Percentiles rank a stretch among this genome's conserved stretches.
These are phyloP conservation scores for Cyclostephanos tholiformis DNA, from an alignment of 108 stramenopile genomes.

Conservation along the genomic window DNA sequence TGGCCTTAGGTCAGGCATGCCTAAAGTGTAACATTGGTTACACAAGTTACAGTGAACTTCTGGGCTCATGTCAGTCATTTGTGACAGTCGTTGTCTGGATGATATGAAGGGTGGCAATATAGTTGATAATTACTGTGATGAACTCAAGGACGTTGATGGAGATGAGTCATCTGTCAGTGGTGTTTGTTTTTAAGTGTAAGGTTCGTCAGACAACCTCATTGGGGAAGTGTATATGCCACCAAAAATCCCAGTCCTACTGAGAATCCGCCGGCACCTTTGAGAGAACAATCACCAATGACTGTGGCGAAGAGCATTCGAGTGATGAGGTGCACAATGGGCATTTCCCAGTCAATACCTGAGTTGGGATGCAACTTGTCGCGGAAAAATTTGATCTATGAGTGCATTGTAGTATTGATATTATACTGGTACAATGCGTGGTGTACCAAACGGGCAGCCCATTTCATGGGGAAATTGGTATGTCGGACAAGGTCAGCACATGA, in stretches of 20 bases:
- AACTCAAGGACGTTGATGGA: conserved; percentile 8
- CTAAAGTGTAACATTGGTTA: no score
- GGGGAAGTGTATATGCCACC: no score
- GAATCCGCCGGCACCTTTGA: neutral
- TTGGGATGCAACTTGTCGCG: no score
- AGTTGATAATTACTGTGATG: neutral
- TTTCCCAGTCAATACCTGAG: no score
- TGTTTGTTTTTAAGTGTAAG: neutral
- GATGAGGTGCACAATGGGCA: no score
- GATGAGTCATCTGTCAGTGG: neutral
- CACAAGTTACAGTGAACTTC: no score
- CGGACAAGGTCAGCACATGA: no score
- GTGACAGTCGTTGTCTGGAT: no score
- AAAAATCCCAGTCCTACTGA: no score
- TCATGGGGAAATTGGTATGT: neutral
- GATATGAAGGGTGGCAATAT: no score
- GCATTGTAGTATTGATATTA: neutral
- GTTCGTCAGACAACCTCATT: neutral
- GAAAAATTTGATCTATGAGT: neutral
- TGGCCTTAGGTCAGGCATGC: no score
- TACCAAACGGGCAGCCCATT: neutral
- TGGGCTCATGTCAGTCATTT: no score
- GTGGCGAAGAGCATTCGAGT: neutral
- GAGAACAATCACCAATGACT: neutral
- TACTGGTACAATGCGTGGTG: neutral